Percentiles rank a stretch among this genome's conserved stretches.
Evolutionary conservation across 2,329 filamentous ascomycete genomes (phyloP).

Genomic region (Capronia americana): DNA sequence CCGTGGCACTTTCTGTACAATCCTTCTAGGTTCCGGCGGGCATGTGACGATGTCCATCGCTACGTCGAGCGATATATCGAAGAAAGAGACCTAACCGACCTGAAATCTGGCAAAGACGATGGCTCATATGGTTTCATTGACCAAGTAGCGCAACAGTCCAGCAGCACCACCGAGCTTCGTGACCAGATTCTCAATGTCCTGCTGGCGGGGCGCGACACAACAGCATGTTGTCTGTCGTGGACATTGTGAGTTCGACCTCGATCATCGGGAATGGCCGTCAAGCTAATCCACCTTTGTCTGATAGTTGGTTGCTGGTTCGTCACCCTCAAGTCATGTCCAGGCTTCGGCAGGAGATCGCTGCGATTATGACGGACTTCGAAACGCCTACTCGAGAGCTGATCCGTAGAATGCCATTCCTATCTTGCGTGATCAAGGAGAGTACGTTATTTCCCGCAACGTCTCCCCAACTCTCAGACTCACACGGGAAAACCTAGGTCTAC

Average conservation of each 20-base stretch:
- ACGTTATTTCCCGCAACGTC: no score
- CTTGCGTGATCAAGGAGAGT: conserved; percentile 56
- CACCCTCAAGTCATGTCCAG: conserved; percentile 70
- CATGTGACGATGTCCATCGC: conserved; percentile 29
- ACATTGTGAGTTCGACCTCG: conserved; percentile 65
- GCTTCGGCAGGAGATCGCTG: conserved; percentile 73
- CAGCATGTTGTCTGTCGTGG: conserved; percentile 82
- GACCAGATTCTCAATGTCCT: conserved; percentile 67
- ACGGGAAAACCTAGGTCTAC: conserved; percentile 69
- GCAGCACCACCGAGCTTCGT: conserved; percentile 49
- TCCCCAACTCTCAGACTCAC: conserved; percentile 1
- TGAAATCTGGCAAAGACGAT: conserved; percentile 4
- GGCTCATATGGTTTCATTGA: conserved; percentile 10
- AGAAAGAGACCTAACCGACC: conserved; percentile 20
- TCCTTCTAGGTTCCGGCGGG: conserved; percentile 20
- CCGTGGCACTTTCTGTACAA: conserved; percentile 27
- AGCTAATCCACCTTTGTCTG: conserved; percentile 40
- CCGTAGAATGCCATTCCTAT: conserved; percentile 47
- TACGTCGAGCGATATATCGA: conserved; percentile 29
- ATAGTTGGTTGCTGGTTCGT: conserved; percentile 62
- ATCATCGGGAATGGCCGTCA: not conserved
- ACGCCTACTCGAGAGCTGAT: conserved; percentile 54
- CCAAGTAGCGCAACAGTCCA: conserved; percentile 5
- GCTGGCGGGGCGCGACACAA: conserved; percentile 84
- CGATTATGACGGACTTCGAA: not conserved